phyloP scores from a whole-genome alignment of 75 land plant species.

The Selaginella tamariscina region DNA sequence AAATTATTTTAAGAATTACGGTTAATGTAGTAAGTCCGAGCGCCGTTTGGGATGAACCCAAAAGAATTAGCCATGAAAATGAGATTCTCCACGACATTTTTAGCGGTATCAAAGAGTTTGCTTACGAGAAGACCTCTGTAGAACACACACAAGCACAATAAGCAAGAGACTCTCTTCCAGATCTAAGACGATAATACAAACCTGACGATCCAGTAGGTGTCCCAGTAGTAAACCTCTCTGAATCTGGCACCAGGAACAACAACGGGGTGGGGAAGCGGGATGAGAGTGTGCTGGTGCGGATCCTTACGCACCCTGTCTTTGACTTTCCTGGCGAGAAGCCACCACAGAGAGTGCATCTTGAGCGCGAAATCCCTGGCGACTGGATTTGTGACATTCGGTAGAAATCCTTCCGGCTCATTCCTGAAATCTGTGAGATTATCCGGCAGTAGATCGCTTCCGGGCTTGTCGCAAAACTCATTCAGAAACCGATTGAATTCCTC shows the following conservation, averaged over 20 bases:
- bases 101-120: conserved; percentile 77
- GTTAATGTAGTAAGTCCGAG: conserved; percentile 72
- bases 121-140: conserved; percentile 80
- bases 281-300: conserved; percentile 62
- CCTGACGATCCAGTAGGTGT: conserved; percentile 93
- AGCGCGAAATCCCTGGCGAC: conserved; percentile 61
- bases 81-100: conserved; percentile 62
- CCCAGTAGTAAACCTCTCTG: conserved; percentile 96
- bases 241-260: conserved; percentile 81
- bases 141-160: background rate
- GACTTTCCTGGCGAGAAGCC: conserved; percentile 49
- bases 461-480: conserved; percentile 31
- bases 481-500: conserved; percentile 32
- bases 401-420: conserved; percentile 43
- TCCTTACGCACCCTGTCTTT: conserved; percentile 25
- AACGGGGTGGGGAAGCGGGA: conserved; percentile 46
- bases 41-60: conserved; percentile 86
- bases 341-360: conserved; percentile 73
- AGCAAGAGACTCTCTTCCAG: background rate
- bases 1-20: conserved; percentile 35
- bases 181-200: conserved; percentile 1
- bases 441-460: conserved; percentile 56
- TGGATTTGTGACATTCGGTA: conserved; percentile 46
- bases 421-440: conserved; percentile 43
- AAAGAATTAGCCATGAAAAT: conserved; percentile 41